A percentile compares a stretch with the other conserved stretches of the same genome.
phyloP scores from a whole-genome alignment of 306 rosid species.

The Vicia villosa region DNA sequence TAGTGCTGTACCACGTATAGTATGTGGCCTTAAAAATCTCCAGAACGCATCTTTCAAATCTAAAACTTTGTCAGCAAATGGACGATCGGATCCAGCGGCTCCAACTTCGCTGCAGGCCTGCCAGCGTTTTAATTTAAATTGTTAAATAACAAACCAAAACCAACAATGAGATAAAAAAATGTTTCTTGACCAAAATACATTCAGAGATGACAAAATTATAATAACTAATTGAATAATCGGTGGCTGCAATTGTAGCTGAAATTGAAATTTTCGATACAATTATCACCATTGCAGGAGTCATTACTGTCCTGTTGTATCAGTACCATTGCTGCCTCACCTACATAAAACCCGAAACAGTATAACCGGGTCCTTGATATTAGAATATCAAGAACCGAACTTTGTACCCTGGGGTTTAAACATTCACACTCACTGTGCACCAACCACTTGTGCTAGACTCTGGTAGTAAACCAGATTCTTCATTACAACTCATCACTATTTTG shows the following conservation, averaged over 20 bases:
- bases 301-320: neutral
- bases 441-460: no score
- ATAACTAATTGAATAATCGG: no score
- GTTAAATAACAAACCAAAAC: constrained; percentile 23
- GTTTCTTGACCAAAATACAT: no score
- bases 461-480: no score
- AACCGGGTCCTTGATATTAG: no score
- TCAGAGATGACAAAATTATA: no score
- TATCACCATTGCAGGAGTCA: no score
- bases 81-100: constrained; percentile 72
- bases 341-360: neutral
- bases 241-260: neutral
- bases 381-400: no score
- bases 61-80: constrained; percentile 57
- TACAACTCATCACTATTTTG: no score
- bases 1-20: constrained; percentile 85
- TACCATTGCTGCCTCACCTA: neutral
- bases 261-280: constrained; percentile 9
- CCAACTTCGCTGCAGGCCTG: constrained; percentile 88
- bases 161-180: constrained; percentile 16
- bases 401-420: no score
- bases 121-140: constrained; percentile 43
- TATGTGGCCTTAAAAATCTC: constrained; percentile 97
- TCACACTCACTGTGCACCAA: no score
- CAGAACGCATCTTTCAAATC: constrained; percentile 90